A percentile compares a stretch with the other conserved stretches of the same genome.
phyloP scores from a whole-genome alignment of 139 green algal species.

The Desmodesmus armatus region DNA sequence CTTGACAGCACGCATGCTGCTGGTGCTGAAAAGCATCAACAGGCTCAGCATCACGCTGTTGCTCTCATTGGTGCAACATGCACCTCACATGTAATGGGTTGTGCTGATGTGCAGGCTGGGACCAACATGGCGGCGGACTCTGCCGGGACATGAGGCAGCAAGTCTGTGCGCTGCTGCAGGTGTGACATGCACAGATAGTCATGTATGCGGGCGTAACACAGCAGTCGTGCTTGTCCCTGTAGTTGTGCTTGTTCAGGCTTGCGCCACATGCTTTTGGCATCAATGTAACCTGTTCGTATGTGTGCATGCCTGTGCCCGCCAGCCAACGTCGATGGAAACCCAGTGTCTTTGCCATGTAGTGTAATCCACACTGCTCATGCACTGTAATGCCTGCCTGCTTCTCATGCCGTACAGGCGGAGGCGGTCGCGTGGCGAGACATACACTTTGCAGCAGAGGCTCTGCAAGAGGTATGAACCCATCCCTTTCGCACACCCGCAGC shows the following conservation, averaged over 20 bases:
- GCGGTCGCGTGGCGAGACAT: conserved; percentile 2
- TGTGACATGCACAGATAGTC: too few relatives aligned
- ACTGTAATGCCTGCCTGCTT: not conserved
- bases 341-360: not conserved
- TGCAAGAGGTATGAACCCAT: conserved; percentile 26
- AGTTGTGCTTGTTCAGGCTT: too few relatives aligned
- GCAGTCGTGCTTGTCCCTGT: too few relatives aligned
- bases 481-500: too few relatives aligned
- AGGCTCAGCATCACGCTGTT: not conserved
- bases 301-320: too few relatives aligned
- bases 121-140: not conserved
- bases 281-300: too few relatives aligned
- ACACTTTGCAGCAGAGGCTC: conserved; percentile 21
- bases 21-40: not conserved
- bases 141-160: not conserved
- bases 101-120: conserved; percentile 25
- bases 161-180: not conserved
- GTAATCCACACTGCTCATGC: not conserved
- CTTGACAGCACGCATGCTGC: too few relatives aligned
- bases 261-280: too few relatives aligned
- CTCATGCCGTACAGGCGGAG: too few relatives aligned
- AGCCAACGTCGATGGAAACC: too few relatives aligned
- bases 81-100: not conserved
- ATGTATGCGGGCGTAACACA: too few relatives aligned
- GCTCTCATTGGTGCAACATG: not conserved